These are phyloP conservation scores for Trichoderma parareesei DNA, from an alignment of 495 filamentous ascomycete genomes.

Conservation along the genomic window DNA sequence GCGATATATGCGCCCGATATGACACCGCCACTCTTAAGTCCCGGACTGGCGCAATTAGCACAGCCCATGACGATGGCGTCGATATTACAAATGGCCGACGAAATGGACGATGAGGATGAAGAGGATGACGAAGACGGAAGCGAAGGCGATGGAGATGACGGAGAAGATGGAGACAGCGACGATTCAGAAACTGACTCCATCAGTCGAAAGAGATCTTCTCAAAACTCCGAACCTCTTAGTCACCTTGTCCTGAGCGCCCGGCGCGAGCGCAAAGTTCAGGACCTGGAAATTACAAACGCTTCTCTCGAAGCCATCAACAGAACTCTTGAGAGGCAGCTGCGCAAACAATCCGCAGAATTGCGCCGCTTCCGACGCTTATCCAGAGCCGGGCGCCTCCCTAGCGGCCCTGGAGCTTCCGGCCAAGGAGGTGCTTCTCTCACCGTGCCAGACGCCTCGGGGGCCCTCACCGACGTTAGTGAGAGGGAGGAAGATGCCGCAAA, in stretches of 20 bases:
- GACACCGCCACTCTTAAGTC: slow-evolving; percentile 7
- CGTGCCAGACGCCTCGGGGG: background rate
- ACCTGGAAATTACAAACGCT: slow-evolving; percentile 96
- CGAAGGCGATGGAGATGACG: slow-evolving; percentile 34
- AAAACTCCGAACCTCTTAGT: slow-evolving; percentile 45
- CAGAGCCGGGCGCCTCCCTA: slow-evolving; percentile 62
- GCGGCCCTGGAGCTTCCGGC: slow-evolving; percentile 19
- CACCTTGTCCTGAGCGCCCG: slow-evolving; percentile 76
- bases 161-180: slow-evolving; percentile 17
- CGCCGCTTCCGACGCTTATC: slow-evolving; percentile 75
- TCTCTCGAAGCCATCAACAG: slow-evolving; percentile 96
- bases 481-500: slow-evolving; percentile 28
- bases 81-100: slow-evolving; percentile 41
- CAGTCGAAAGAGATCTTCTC: slow-evolving; percentile 38
- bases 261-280: slow-evolving; percentile 87
- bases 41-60: slow-evolving; percentile 10
- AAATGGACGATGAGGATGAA: slow-evolving; percentile 29
- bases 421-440: background rate
- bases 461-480: slow-evolving; percentile 47
- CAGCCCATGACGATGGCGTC: slow-evolving; percentile 24
- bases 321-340: slow-evolving; percentile 80
- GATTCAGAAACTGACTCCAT: slow-evolving; percentile 17
- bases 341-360: slow-evolving; percentile 83
- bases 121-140: slow-evolving; percentile 16
- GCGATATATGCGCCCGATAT: background rate